phyloP scores from a whole-genome alignment of 2,329 filamentous ascomycete species.

The Scytalidium sp. region DNA sequence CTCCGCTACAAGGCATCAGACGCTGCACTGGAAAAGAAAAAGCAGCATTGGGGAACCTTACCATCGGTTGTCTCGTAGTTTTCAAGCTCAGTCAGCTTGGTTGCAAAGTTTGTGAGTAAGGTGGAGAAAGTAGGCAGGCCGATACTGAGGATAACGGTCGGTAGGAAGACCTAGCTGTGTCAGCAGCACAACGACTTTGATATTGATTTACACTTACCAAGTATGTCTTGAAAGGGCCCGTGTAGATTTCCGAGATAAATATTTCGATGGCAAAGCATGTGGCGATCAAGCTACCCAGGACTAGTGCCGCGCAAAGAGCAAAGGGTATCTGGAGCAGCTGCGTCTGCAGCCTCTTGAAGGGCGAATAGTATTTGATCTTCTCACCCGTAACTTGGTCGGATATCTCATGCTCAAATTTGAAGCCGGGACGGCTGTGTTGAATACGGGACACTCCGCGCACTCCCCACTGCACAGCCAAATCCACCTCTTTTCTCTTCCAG shows the following conservation, averaged over 20 bases:
- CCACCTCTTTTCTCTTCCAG: conserved; percentile 91
- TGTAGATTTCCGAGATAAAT: conserved; percentile 92
- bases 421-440: conserved; percentile 73
- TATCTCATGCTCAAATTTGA: conserved; percentile 72
- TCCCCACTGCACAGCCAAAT: conserved; percentile 84
- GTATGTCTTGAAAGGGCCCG: conserved; percentile 81
- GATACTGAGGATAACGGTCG: conserved; percentile 81
- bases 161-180: conserved; percentile 69
- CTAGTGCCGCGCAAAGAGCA: conserved; percentile 66
- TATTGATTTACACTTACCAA: conserved; percentile 53
- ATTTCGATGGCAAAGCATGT: conserved; percentile 91
- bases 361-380: conserved; percentile 57
- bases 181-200: conserved; percentile 1
- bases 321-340: conserved; percentile 72
- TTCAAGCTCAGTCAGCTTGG: conserved; percentile 74
- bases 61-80: conserved; percentile 87
- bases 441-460: conserved; percentile 81
- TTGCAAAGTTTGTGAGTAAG: conserved; percentile 73
- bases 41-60: conserved; percentile 23
- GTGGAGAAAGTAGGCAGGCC: conserved; percentile 76
- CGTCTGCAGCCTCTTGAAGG: conserved; percentile 57
- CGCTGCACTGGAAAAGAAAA: conserved; percentile 8
- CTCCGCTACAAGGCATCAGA: conserved; percentile 50
- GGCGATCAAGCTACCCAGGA: conserved; percentile 79
- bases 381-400: conserved; percentile 74